Evolutionary conservation across 176 grass and related monocot species (phyloP).

Genomic region (Olyra latifolia): DNA sequence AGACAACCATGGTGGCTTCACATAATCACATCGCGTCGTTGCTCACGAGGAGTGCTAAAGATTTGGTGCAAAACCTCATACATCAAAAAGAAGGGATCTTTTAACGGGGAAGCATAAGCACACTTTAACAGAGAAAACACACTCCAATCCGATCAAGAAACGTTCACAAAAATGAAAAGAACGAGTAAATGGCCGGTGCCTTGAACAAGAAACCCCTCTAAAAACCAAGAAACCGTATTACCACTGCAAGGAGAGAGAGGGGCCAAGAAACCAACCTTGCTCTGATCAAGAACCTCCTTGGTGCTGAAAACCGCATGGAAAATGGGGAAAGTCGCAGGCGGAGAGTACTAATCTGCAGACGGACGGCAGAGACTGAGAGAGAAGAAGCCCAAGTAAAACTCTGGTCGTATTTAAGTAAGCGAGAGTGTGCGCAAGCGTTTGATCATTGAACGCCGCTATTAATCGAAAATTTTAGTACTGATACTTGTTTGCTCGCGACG

Average conservation of each 20-base stretch:
- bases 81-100: not conserved
- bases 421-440: no score
- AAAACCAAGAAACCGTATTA: not conserved
- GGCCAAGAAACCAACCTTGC: not conserved
- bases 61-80: not conserved
- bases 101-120: not conserved
- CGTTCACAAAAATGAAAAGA: not conserved
- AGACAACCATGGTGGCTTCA: not conserved
- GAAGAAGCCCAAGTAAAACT: not conserved
- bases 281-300: not conserved
- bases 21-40: not conserved
- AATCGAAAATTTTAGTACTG: no score
- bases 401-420: conserved; percentile 3
- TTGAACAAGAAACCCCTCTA: not conserved
- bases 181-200: not conserved
- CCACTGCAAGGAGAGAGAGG: not conserved
- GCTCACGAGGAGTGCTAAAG: not conserved
- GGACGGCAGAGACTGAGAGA: no score
- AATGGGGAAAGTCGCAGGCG: not conserved
- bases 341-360: not conserved
- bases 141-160: not conserved
- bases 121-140: no score
- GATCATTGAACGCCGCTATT: no score
- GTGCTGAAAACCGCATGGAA: not conserved
- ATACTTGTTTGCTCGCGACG: not conserved